These are phyloP conservation scores for Coemansia javaensis DNA, from an alignment of 192 early-diverging fungal genomes.

Conservation along the genomic window DNA sequence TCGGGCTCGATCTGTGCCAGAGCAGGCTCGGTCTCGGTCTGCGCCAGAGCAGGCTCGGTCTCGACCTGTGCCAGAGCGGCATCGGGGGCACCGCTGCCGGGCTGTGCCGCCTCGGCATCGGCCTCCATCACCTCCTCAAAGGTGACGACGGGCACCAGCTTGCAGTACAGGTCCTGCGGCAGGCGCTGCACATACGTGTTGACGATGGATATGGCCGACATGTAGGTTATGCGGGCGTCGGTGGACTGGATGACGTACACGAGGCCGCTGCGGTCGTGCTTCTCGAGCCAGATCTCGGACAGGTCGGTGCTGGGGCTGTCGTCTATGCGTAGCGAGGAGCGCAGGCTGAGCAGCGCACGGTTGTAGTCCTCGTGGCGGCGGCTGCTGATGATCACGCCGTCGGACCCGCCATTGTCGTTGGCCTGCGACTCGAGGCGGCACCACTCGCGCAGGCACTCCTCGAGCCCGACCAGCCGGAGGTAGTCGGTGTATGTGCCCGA, in stretches of 20 bases:
- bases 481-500: constrained; percentile 33
- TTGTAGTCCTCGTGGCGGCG: constrained; percentile 20
- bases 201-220: constrained; percentile 61
- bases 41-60: too few relatives aligned
- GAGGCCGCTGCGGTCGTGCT: constrained; percentile 34
- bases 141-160: constrained; percentile 54
- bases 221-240: constrained; percentile 65
- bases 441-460: constrained; percentile 62
- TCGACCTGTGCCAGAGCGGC: too few relatives aligned
- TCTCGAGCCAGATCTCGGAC: constrained; percentile 29
- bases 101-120: not conserved
- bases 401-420: not conserved
- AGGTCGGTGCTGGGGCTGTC: constrained; percentile 23
- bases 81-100: too few relatives aligned
- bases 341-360: constrained; percentile 10
- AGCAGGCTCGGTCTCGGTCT: too few relatives aligned
- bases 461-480: constrained; percentile 43
- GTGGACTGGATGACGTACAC: constrained; percentile 60
- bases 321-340: constrained; percentile 11
- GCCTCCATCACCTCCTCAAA: constrained; percentile 10
- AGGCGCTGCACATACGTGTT: constrained; percentile 69
- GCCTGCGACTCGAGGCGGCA: constrained; percentile 29
- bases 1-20: too few relatives aligned
- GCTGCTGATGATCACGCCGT: constrained; percentile 14
- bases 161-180: constrained; percentile 59